Percentiles rank a stretch among this genome's conserved stretches.
These are phyloP conservation scores for Durotheca rogersii DNA, from an alignment of 495 filamentous ascomycete genomes.

Conservation along the genomic window DNA sequence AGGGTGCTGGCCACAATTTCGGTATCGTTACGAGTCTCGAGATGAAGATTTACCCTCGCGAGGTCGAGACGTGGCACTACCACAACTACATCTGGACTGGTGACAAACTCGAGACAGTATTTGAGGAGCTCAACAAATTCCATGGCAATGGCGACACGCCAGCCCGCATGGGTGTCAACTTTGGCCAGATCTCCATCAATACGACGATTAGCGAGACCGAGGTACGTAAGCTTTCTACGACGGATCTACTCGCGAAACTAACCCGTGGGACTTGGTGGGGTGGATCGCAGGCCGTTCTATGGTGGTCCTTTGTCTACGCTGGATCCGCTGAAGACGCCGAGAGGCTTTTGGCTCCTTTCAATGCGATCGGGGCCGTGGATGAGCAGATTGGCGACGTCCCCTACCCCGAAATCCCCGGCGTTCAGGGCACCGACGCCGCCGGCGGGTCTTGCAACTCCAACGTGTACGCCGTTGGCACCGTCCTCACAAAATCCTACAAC, in stretches of 20 bases:
- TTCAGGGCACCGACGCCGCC: constrained; percentile 1
- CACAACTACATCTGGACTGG: constrained; percentile 45
- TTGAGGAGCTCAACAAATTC: constrained; percentile 30
- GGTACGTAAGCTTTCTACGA: background rate
- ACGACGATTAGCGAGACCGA: constrained; percentile 34
- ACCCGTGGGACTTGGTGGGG: too few relatives aligned
- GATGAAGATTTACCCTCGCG: constrained; percentile 25
- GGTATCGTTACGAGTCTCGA: constrained; percentile 50
- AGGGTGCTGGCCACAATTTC: constrained; percentile 58
- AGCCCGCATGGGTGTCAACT: constrained; percentile 40
- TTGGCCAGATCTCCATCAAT: constrained; percentile 44
- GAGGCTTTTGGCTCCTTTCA: constrained; percentile 19
- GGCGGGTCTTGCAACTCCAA: background rate
- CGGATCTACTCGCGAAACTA: too few relatives aligned
- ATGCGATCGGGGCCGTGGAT: constrained; percentile 14
- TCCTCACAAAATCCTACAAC: constrained; percentile 23
- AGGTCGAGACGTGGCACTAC: constrained; percentile 40
- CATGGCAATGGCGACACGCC: constrained; percentile 37
- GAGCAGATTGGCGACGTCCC: constrained; percentile 16
- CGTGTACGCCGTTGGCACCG: background rate
- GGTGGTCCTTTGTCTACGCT: constrained; percentile 28
- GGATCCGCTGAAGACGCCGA: constrained; percentile 21
- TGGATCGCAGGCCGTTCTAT: constrained; percentile 13
- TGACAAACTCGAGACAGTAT: constrained; percentile 37
- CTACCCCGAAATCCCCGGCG: constrained; percentile 11